Evolutionary conservation across 306 rosid species (phyloP).

Genomic region (Castanea crenata): DNA sequence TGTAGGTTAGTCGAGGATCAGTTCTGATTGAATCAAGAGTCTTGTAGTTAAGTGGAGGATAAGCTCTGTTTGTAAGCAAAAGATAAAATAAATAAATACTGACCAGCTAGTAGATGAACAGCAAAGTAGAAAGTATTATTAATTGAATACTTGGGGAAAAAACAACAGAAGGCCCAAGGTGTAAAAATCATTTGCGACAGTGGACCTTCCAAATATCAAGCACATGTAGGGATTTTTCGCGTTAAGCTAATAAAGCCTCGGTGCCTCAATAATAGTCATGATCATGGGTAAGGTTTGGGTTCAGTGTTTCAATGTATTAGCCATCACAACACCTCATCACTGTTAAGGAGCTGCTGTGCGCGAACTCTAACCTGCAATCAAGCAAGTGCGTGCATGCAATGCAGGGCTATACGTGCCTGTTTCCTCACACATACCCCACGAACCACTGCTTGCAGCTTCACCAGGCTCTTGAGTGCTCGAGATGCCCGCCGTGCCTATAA

Average conservation of each 20-base stretch:
- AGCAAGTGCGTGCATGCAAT: conserved; percentile 72
- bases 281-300: too few relatives aligned
- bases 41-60: too few relatives aligned
- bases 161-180: not conserved
- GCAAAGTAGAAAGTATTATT: not conserved
- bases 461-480: conserved; percentile 67
- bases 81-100: too few relatives aligned
- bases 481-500: conserved; percentile 74
- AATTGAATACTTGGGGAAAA: not conserved
- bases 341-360: conserved; percentile 54
- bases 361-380: conserved; percentile 76
- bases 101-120: not conserved
- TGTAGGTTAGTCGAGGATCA: too few relatives aligned
- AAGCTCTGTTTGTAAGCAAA: too few relatives aligned
- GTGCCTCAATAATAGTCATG: too few relatives aligned
- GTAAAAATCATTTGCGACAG: not conserved
- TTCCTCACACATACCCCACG: conserved; percentile 65
- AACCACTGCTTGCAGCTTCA: conserved; percentile 83
- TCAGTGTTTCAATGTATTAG: too few relatives aligned
- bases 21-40: too few relatives aligned
- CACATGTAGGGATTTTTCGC: not conserved
- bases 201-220: not conserved
- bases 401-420: conserved; percentile 73
- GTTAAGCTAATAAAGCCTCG: not conserved
- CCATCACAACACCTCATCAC: not conserved